Conservation (phyloP, 768 basidiomycete species). For the Mycena vulgaris region DNA sequence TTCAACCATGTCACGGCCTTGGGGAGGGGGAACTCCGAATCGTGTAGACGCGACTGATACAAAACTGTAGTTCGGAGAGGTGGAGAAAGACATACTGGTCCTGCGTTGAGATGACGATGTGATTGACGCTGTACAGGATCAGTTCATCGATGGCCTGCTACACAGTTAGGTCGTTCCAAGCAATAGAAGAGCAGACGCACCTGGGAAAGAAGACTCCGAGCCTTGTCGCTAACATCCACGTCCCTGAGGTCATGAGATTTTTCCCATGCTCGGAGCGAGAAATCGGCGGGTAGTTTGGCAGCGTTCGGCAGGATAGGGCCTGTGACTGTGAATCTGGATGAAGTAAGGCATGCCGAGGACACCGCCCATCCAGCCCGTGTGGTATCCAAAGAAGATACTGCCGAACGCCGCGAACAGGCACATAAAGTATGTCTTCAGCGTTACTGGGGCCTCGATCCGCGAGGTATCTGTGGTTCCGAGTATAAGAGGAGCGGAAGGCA, state of each 20-base stretch:
- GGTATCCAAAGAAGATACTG: not conserved
- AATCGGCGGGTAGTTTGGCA: not conserved
- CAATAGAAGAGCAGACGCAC: not conserved
- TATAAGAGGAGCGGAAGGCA: not conserved
- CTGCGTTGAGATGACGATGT: slow-evolving; percentile 1
- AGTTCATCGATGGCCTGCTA: slow-evolving; percentile 9
- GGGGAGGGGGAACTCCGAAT: not conserved
- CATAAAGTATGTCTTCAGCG: not conserved
- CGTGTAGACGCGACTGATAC: not conserved
- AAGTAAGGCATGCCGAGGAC: not conserved
- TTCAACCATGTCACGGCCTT: slow-evolving; percentile 7
- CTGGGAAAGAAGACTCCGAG: slow-evolving; percentile 3
- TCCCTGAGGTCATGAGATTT: not conserved
- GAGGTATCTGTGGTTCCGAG: not conserved
- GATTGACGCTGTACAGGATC: not conserved
- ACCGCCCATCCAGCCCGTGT: not conserved
- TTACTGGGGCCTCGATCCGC: not conserved
- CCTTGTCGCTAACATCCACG: not conserved
- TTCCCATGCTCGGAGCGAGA: not conserved
- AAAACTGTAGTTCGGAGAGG: not conserved
- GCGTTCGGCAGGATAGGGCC: not conserved
- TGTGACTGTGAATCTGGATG: not conserved
- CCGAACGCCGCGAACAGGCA: not conserved
- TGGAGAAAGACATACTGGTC: slow-evolving; percentile 4
- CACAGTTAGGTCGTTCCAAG: not conserved